phyloP scores from a whole-genome alignment of 1,284 basidiomycete species.

The Anthracocystis panici-leucophaei region DNA sequence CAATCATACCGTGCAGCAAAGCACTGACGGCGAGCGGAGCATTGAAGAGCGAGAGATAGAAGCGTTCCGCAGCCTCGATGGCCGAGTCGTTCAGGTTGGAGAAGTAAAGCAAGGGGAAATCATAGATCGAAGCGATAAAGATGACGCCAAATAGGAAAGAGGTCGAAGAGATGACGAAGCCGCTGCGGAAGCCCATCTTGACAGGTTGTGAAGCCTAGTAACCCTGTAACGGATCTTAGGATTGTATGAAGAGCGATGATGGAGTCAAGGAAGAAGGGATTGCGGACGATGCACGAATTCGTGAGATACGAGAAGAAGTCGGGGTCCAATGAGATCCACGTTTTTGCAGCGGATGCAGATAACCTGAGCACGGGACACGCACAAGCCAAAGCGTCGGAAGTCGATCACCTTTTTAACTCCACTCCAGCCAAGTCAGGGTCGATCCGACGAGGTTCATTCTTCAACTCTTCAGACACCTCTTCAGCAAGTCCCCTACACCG shows the following conservation, averaged over 20 bases:
- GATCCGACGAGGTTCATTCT: background rate
- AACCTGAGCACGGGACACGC: background rate
- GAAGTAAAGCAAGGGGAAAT: slow-evolving; percentile 66
- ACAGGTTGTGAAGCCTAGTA: background rate
- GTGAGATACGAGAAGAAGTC: slow-evolving; percentile 4
- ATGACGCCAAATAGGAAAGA: slow-evolving; percentile 66
- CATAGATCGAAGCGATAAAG: slow-evolving; percentile 65
- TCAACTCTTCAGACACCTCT: background rate
- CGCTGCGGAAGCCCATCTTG: slow-evolving; percentile 69
- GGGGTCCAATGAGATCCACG: slow-evolving; percentile 5
- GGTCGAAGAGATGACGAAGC: slow-evolving; percentile 63
- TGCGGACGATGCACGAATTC: background rate
- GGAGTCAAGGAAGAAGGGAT: background rate
- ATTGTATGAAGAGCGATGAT: background rate
- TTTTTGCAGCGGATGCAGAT: background rate
- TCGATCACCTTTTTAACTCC: background rate
- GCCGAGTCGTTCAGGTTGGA: slow-evolving; percentile 17
- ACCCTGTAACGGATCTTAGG: background rate
- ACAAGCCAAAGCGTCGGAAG: background rate
- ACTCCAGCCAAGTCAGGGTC: slow-evolving; percentile 1
- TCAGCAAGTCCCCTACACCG: background rate
- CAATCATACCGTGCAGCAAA: slow-evolving; percentile 66
- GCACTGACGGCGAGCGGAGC: slow-evolving; percentile 61
- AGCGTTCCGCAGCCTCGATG: slow-evolving; percentile 57
- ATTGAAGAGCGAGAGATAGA: slow-evolving; percentile 64